These are phyloP conservation scores for Salvia sclarea DNA, from an alignment of 305 asterid genomes.

Conservation along the genomic window DNA sequence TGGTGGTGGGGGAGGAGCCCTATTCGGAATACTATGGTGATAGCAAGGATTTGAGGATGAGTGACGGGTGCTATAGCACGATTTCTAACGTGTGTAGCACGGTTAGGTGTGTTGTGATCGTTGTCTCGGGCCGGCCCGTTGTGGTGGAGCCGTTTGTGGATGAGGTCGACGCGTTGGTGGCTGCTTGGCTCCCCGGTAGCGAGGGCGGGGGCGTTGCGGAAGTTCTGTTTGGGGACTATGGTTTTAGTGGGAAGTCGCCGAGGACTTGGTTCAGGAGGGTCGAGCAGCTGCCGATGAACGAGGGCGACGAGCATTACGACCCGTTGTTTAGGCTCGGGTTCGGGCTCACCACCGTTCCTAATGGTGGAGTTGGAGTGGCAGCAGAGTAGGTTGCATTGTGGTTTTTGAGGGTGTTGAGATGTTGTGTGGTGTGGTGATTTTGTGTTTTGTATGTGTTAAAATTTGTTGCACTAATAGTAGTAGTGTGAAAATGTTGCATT, in stretches of 20 bases:
- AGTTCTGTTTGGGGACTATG: constrained; percentile 60
- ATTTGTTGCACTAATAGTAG: too few relatives aligned
- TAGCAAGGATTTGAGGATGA: constrained; percentile 43
- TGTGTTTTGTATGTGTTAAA: not conserved
- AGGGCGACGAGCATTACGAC: constrained; percentile 54
- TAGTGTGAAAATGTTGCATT: not conserved
- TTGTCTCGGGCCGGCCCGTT: constrained; percentile 67
- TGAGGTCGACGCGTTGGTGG: constrained; percentile 57
- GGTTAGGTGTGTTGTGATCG: constrained; percentile 52
- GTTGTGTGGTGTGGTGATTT: not conserved
- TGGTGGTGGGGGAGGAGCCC: constrained; percentile 63
- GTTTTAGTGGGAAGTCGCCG: constrained; percentile 57
- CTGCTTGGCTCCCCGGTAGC: constrained; percentile 79
- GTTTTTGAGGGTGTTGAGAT: not conserved
- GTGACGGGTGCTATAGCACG: constrained; percentile 40
- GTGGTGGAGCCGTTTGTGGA: constrained; percentile 56
- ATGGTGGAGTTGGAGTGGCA: constrained; percentile 28
- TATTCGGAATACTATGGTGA: constrained; percentile 52
- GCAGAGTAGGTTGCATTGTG: constrained; percentile 34
- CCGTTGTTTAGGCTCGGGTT: constrained; percentile 49
- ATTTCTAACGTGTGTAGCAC: constrained; percentile 47
- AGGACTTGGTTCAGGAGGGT: constrained; percentile 58
- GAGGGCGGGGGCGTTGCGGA: constrained; percentile 73
- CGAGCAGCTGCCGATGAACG: constrained; percentile 64
- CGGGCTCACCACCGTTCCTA: constrained; percentile 52